Evolutionary conservation across 805 yeast species (phyloP).

Genomic region (Blastobotrys muscicola): DNA sequence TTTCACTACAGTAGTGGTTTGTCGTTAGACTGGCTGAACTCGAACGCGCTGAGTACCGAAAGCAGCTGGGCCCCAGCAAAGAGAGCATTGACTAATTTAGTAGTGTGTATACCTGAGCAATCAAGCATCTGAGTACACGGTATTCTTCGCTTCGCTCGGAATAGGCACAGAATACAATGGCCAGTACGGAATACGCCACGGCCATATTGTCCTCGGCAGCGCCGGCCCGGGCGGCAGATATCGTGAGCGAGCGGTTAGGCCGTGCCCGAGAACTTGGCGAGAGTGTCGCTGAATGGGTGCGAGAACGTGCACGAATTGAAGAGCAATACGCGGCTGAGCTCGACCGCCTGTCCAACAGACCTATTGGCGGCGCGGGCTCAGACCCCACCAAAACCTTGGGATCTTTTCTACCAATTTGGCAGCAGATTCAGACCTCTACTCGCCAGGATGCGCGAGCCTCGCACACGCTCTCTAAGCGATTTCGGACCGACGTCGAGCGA

Average conservation of each 20-base stretch:
- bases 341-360: slow-evolving; percentile 28
- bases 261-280: slow-evolving; percentile 48
- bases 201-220: slow-evolving; percentile 36
- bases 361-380: slow-evolving; percentile 9
- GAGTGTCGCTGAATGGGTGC: slow-evolving; percentile 53
- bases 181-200: slow-evolving; percentile 27
- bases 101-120: background rate
- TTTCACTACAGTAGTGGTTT: too few species aligned
- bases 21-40: too few species aligned
- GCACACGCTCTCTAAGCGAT: slow-evolving; percentile 26
- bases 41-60: background rate
- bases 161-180: background rate
- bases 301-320: slow-evolving; percentile 41
- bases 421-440: slow-evolving; percentile 17
- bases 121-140: background rate
- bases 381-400: slow-evolving; percentile 19
- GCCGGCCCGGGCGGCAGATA: slow-evolving; percentile 53
- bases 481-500: slow-evolving; percentile 31
- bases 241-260: slow-evolving; percentile 46
- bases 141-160: background rate
- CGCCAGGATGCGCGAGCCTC: slow-evolving; percentile 23
- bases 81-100: background rate
- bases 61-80: too few species aligned
- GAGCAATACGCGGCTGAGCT: slow-evolving; percentile 41
- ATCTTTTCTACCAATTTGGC: slow-evolving; percentile 22